Conservation (phyloP, 495 filamentous ascomycete species). For the Pseudotulostoma volvatum region DNA sequence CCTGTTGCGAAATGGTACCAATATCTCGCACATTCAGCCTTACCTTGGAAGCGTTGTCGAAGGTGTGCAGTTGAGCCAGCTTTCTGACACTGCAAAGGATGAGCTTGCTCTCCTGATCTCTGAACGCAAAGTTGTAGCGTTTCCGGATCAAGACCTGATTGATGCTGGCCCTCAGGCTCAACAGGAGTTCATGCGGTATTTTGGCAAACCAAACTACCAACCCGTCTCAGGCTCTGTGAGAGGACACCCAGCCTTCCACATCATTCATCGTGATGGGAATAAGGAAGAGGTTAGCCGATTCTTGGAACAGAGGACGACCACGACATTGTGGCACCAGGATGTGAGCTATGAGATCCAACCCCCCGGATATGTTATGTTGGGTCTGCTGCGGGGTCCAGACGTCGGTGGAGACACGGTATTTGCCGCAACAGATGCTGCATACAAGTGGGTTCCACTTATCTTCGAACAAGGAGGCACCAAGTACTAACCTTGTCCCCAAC, state of each 20-base stretch:
- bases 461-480: constrained; percentile 1
- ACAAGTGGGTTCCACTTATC: constrained; percentile 31
- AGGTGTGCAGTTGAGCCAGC: constrained; percentile 52
- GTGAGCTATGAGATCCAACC: constrained; percentile 44
- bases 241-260: constrained; percentile 40
- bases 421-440: constrained; percentile 58
- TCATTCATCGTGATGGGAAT: constrained; percentile 44
- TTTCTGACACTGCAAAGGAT: constrained; percentile 55
- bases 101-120: constrained; percentile 63
- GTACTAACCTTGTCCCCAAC: neutral
- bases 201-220: constrained; percentile 45
- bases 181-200: constrained; percentile 38
- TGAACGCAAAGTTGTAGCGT: constrained; percentile 62
- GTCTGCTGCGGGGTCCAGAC: constrained; percentile 37
- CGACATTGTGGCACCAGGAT: constrained; percentile 44
- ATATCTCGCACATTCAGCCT: constrained; percentile 47
- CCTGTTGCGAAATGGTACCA: constrained; percentile 31
- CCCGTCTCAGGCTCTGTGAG: constrained; percentile 37
- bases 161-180: constrained; percentile 50
- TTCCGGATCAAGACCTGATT: constrained; percentile 55
- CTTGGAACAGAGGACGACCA: constrained; percentile 37
- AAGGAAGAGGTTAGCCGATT: constrained; percentile 37
- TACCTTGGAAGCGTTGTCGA: constrained; percentile 55
- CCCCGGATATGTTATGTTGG: constrained; percentile 41
- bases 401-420: constrained; percentile 66